Evolutionary conservation across 2,329 filamentous ascomycete species (phyloP), one percentile per base, ranked within the genome.

Genomic region (Pseudocercospora cruenta): DNA sequence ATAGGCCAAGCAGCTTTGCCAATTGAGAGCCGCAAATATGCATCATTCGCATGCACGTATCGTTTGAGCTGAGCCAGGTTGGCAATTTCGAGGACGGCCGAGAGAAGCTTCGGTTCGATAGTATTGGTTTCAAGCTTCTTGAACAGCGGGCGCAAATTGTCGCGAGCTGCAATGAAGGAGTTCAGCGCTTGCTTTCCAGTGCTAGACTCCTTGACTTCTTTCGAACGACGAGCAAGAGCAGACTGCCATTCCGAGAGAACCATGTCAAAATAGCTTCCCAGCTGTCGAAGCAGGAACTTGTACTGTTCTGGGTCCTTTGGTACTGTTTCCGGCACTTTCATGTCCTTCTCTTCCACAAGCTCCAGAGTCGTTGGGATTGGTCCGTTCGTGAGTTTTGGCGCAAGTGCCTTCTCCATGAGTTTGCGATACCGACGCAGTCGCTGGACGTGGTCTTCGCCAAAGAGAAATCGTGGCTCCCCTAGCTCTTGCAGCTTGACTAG

Each of bases 41-140:
- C 94, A 78, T 99, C 92, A 77, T 98, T 98, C 36, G 95, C 95
- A 80, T 97, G 92, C 55, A 99, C 94, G 76, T 99, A 99, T 69
- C 92, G 88, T 66, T 93, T 87, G 76, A 93, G 90, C 80, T 99
- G 95, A 3, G 94, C 93, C 26, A 93, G 91, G 74, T 91, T 87
- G 31, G 97, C 94, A 71, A 99, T 97, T 80, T 97, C 93, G 14
- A 96, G 87, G 8, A 99, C 87, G 21, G 94, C 92, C 64, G 90
- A 87, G 26, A 98, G 83, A 8, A 77, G 68, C 3, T 97, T 87
- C 43, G 88, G 88, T 70, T 94, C 88, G 69, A 95, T 90, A 63
- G 94, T 91, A 22, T 85, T 87, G 69, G 90, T 89, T 78, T 98
- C 94, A 68, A 99, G 89, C 74, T 93, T 93, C 64, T 91, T 90